Base-by-base conservation (phyloP, 306 rosid genomes). In the Citrullus mucosospermus region DNA sequence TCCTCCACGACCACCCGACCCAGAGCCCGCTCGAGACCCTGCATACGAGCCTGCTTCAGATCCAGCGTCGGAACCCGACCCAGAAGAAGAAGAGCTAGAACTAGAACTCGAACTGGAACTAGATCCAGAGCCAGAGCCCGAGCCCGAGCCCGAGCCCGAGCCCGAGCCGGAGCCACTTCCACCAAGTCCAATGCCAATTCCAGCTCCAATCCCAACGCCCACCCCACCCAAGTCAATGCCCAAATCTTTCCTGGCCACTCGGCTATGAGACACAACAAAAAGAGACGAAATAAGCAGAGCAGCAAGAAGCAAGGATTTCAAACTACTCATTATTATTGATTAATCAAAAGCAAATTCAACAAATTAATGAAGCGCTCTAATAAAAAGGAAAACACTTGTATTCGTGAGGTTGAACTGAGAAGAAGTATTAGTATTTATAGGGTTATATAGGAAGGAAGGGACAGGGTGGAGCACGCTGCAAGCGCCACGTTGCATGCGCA, bases 211-310 rank as follows among this genome's bases (percentile, higher is more conserved):
- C 43, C 91, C 92, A 62, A 88, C 1, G 53, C 94, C 92, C 2
- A 83, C 4, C 4, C 91, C 90, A 73, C 92, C 97, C 1, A 91
- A 82, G 84, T 88, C 84, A 79, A 90, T 38, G 9, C 94, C 92
- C 2, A 92, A 83, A 77, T 92, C 87, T 80, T 88, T 88, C 78
- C 94, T 87, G 18, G 80, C 91, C 20, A 71, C 89, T 76, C 90
- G 82, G 30, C 97, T 79, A 28, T 88, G 89, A 22, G 82, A 84
- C 2, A 61, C 55, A 15, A 82, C 76, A 2, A 28, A 71, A 55
- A 79, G 78, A 9, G 85, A 30, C 3, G 82, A 83, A 81, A 88
- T 81, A 18, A 88, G 71, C 75, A 91, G 71, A 80, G 86, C 82
- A 67, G 80, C 76, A 50, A 87, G 75, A 68, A 20, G 1, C 3